Evolutionary conservation across 1,139 yeast genomes (phyloP).

Genomic region (Pichia sp.): DNA sequence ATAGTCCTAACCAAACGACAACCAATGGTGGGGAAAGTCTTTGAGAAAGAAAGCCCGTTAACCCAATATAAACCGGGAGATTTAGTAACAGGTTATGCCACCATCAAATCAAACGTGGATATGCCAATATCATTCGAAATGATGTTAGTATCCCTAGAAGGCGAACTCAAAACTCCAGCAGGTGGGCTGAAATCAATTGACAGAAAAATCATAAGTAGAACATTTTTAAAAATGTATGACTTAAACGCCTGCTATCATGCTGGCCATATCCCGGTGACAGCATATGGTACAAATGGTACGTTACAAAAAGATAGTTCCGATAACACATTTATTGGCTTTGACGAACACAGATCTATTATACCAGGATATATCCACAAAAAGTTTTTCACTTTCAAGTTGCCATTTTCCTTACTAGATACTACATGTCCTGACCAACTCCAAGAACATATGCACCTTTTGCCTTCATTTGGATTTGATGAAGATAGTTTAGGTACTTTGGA

Average conservation of each 20-base stretch:
- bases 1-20: conserved; percentile 36
- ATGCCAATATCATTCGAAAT: conserved; percentile 48
- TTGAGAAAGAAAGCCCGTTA: conserved; percentile 33
- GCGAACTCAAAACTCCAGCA: conserved; percentile 27
- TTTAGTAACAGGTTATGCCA: conserved; percentile 48
- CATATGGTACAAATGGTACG: conserved; percentile 1
- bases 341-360: conserved; percentile 40
- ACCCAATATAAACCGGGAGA: conserved; percentile 54
- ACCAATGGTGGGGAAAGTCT: conserved; percentile 30
- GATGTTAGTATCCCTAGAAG: conserved; percentile 56
- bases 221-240: conserved; percentile 39
- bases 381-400: conserved; percentile 57
- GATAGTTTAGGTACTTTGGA: conserved; percentile 13
- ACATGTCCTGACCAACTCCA: conserved; percentile 51
- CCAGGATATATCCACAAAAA: conserved; percentile 40
- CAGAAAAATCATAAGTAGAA: conserved; percentile 23
- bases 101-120: conserved; percentile 40
- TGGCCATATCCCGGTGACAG: conserved; percentile 26
- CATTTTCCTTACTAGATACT: conserved; percentile 52
- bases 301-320: conserved; percentile 34
- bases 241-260: conserved; percentile 39
- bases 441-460: conserved; percentile 54
- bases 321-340: conserved; percentile 49
- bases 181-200: conserved; percentile 8
- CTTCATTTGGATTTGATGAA: conserved; percentile 53